Percentiles rank a stretch among this genome's conserved stretches.
phyloP scores from a whole-genome alignment of 1,284 basidiomycete species.

The Sanghuangporus sanghuang region DNA sequence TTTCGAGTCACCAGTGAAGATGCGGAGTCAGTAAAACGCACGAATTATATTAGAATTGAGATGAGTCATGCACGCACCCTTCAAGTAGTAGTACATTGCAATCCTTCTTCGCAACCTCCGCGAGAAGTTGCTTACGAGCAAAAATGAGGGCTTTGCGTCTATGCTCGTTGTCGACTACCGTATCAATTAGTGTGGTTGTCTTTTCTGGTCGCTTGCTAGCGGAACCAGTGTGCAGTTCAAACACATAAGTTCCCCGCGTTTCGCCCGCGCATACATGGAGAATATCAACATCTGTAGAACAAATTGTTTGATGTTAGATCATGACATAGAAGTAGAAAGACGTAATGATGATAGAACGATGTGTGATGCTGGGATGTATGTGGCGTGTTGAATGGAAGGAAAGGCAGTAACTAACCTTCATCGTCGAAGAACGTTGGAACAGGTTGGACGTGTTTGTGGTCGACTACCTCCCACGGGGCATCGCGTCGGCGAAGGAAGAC shows the following conservation, averaged over 20 bases:
- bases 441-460: slow-evolving; percentile 55
- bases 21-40: slow-evolving; percentile 11
- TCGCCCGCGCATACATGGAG: slow-evolving; percentile 44
- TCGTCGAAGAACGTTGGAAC: slow-evolving; percentile 60
- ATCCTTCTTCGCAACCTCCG: slow-evolving; percentile 48
- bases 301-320: slow-evolving; percentile 12
- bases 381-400: neutral
- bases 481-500: slow-evolving; percentile 26
- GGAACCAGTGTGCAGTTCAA: slow-evolving; percentile 38
- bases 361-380: neutral
- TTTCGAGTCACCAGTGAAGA: neutral
- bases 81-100: slow-evolving; percentile 63
- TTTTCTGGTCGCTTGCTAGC: neutral
- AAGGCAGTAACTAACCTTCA: slow-evolving; percentile 38
- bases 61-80: slow-evolving; percentile 42
- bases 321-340: neutral
- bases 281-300: slow-evolving; percentile 52
- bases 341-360: slow-evolving; percentile 12
- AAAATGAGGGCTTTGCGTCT: slow-evolving; percentile 49
- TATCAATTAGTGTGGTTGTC: neutral
- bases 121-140: slow-evolving; percentile 57
- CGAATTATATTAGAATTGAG: slow-evolving; percentile 1
- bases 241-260: slow-evolving; percentile 55
- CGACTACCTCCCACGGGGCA: slow-evolving; percentile 72
- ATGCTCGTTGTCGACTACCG: neutral